Conservation (phyloP, 345 rosid genomes). For the Linum trigynum region DNA sequence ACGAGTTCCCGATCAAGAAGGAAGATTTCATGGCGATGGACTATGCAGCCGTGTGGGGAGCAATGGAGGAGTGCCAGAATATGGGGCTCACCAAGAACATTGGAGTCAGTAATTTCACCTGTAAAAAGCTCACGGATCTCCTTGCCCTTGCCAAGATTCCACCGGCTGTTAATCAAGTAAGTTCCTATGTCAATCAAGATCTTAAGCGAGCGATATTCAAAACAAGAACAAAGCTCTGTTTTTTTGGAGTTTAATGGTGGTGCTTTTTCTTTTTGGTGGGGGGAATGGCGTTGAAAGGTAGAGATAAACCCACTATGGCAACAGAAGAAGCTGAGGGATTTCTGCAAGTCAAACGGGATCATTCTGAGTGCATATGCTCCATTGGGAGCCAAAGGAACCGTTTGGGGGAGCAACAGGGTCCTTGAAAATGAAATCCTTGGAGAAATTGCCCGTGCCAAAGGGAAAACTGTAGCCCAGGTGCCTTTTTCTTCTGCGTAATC, state of each 20-base stretch:
- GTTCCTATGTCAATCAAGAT: neutral
- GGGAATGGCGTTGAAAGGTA: conserved; percentile 35
- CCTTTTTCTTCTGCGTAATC: neutral
- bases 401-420: conserved; percentile 59
- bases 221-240: too few relatives aligned
- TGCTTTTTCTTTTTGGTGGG: neutral
- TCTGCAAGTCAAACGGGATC: conserved; percentile 46
- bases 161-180: conserved; percentile 72
- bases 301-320: conserved; percentile 85
- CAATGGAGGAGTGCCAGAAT: conserved; percentile 65
- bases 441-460: conserved; percentile 50
- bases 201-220: too few relatives aligned
- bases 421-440: conserved; percentile 53
- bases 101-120: conserved; percentile 77
- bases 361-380: conserved; percentile 51
- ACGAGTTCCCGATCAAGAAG: conserved; percentile 55
- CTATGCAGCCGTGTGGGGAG: conserved; percentile 53
- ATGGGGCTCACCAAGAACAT: conserved; percentile 62
- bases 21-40: conserved; percentile 60
- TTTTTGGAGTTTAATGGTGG: neutral
- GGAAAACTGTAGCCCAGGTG: conserved; percentile 79
- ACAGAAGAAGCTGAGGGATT: conserved; percentile 52
- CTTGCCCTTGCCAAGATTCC: conserved; percentile 58
- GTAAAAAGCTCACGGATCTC: conserved; percentile 52
- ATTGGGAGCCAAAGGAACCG: conserved; percentile 52